Evolutionary conservation across 208 protist genomes (phyloP).

Genomic region (Tritrichomonas musculus): DNA sequence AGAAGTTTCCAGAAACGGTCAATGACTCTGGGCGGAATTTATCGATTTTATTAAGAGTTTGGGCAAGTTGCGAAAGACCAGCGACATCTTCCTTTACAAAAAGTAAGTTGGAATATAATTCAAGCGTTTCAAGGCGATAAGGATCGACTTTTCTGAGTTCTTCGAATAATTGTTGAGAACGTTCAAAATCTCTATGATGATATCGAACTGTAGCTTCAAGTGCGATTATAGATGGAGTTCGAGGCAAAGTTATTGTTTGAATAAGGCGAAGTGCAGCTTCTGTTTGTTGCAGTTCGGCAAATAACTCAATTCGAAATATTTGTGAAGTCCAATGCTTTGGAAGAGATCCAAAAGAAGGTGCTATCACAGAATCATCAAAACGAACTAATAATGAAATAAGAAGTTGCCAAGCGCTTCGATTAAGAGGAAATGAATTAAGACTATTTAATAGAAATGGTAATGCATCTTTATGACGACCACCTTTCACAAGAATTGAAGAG

Average conservation of each 20-base stretch:
- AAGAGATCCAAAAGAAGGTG: background rate
- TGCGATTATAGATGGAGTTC: background rate
- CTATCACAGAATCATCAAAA: background rate
- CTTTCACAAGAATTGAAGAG: background rate
- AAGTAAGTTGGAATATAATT: slow-evolving; percentile 26
- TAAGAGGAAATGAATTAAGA: background rate
- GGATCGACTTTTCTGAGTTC: background rate
- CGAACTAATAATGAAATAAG: background rate
- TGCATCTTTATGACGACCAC: background rate
- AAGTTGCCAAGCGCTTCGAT: background rate
- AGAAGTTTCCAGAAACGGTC: slow-evolving; percentile 1
- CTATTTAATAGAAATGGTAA: background rate
- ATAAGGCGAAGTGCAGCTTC: background rate
- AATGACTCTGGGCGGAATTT: slow-evolving; percentile 28
- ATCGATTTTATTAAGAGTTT: background rate
- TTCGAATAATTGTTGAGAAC: background rate
- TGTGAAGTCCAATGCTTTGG: background rate
- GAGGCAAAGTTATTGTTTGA: background rate
- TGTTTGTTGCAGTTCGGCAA: background rate
- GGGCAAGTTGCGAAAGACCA: background rate
- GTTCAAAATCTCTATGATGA: background rate
- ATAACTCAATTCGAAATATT: background rate
- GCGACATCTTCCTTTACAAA: slow-evolving; percentile 35
- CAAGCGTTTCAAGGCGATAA: background rate
- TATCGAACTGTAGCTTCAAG: background rate